Conservation (phyloP, 2,329 filamentous ascomycete species). For the Penicillium sp. region DNA sequence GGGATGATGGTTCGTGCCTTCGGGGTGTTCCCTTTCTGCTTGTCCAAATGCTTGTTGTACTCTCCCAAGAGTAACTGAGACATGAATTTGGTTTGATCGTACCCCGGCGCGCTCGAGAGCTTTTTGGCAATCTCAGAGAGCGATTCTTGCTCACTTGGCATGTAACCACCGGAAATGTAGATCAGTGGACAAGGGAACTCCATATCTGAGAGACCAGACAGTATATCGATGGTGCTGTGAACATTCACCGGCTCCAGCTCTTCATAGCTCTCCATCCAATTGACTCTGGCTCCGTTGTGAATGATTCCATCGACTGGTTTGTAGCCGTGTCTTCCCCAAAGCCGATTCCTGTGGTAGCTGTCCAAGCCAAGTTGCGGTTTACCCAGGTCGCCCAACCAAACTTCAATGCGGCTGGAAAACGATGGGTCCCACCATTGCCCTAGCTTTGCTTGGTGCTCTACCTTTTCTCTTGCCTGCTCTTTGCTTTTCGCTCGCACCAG, state of each 20-base stretch:
- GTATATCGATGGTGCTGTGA: constrained; percentile 16
- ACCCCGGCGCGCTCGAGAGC: constrained; percentile 14
- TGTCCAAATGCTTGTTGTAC: constrained; percentile 9
- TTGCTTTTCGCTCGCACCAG: no score
- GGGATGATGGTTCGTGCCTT: constrained; percentile 14
- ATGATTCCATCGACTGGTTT: constrained; percentile 14
- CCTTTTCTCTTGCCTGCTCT: no score
- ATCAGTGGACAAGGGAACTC: constrained; percentile 7
- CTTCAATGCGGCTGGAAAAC: constrained; percentile 13
- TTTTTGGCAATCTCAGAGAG: constrained; percentile 6
- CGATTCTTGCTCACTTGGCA: constrained; percentile 5
- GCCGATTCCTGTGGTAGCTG: constrained; percentile 3
- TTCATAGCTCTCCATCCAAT: constrained; percentile 17
- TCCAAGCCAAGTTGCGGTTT: constrained; percentile 16
- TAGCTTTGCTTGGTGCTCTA: no score
- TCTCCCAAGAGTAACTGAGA: constrained; percentile 13
- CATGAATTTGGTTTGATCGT: constrained; percentile 21
- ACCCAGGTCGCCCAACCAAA: constrained; percentile 15
- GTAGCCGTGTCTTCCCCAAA: not conserved
- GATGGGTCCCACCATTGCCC: constrained; percentile 10
- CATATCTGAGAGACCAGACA: constrained; percentile 12
- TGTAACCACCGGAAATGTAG: constrained; percentile 17
- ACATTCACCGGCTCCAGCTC: constrained; percentile 17
- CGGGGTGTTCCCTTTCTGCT: not conserved
- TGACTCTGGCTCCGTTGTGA: constrained; percentile 17